These are phyloP conservation scores for Clathrus columnatus DNA, from an alignment of 768 basidiomycete species.

Conservation along the genomic window DNA sequence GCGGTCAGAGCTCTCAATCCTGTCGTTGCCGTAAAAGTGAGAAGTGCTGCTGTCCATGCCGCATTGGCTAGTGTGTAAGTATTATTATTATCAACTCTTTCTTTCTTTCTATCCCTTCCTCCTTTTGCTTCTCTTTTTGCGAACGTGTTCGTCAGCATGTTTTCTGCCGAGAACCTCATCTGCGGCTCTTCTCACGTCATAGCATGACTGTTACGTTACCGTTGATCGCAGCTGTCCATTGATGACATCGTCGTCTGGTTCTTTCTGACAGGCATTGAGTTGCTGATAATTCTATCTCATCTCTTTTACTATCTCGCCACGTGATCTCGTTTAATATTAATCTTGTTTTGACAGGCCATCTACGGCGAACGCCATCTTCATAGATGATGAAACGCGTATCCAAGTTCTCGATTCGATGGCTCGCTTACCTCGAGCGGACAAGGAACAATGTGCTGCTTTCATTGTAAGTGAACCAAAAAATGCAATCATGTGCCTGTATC, in stretches of 20 bases:
- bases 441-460: conserved; percentile 88
- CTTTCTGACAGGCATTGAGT: too few species aligned
- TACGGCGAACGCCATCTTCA: conserved; percentile 40
- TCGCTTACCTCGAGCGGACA: conserved; percentile 68
- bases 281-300: too few species aligned
- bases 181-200: too few species aligned
- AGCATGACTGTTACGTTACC: too few species aligned
- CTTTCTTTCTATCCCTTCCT: neutral
- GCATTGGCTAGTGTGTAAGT: conserved; percentile 63
- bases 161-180: too few species aligned
- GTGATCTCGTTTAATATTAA: neutral
- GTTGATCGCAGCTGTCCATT: too few species aligned
- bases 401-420: conserved; percentile 70
- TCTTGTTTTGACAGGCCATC: neutral
- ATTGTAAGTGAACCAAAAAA: conserved; percentile 40
- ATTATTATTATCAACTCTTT: neutral
- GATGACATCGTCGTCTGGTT: too few species aligned
- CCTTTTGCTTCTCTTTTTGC: neutral
- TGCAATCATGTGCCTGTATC: neutral
- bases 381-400: conserved; percentile 77
- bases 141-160: neutral
- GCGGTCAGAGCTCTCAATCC: conserved; percentile 72
- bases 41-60: conserved; percentile 74
- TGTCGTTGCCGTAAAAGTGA: conserved; percentile 73
- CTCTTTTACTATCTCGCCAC: neutral